These are phyloP conservation scores for Akanthomyces uredinophilus DNA, from an alignment of 2,329 filamentous ascomycete genomes.

Conservation along the genomic window DNA sequence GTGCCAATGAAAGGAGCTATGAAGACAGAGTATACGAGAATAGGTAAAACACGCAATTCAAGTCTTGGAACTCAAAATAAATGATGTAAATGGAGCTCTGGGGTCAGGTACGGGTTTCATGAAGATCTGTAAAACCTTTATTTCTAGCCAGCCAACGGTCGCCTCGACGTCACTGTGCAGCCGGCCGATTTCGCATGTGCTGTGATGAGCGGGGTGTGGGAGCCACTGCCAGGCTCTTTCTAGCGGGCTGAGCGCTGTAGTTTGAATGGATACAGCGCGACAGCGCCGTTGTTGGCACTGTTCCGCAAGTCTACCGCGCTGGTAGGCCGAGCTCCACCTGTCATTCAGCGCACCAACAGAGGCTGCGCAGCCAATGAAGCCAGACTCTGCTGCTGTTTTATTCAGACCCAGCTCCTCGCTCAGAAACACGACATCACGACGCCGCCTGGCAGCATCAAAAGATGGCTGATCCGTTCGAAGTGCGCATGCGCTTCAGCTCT, in stretches of 20 bases:
- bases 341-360: neutral
- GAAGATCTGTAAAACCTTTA: constrained; percentile 9
- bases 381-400: neutral
- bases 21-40: no score
- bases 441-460: constrained; percentile 16
- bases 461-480: constrained; percentile 87
- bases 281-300: neutral
- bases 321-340: neutral
- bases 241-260: neutral
- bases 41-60: neutral
- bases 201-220: neutral
- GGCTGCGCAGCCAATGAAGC: neutral
- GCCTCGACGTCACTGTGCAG: constrained; percentile 5
- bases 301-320: constrained; percentile 11
- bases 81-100: constrained; percentile 18
- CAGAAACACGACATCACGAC: neutral
- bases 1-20: neutral
- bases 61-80: neutral
- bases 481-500: constrained; percentile 92
- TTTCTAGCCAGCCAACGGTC: neutral
- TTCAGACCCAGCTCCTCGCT: neutral
- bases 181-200: constrained; percentile 5
- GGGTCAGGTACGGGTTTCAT: constrained; percentile 4
- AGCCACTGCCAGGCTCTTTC: neutral
- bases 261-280: neutral